Evolutionary conservation across 2,329 filamentous ascomycete genomes (phyloP).

Genomic region (Microcyclospora tardicrescens): DNA sequence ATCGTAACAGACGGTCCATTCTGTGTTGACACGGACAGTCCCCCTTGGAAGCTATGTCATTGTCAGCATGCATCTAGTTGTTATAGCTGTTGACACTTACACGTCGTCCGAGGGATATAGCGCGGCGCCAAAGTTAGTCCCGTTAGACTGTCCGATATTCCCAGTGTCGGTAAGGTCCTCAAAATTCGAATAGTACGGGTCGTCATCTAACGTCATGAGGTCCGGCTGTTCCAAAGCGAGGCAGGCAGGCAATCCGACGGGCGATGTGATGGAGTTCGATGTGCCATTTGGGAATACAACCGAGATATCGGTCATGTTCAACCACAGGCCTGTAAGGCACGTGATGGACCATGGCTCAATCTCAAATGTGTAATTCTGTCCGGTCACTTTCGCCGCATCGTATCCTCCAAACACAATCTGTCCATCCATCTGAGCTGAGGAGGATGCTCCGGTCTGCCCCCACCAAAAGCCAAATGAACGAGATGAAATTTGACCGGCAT

Average conservation of each 20-base stretch:
- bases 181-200: not conserved
- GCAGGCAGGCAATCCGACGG: not conserved
- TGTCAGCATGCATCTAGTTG: not conserved
- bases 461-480: not conserved
- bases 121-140: not conserved
- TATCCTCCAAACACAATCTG: not conserved
- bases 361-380: not conserved
- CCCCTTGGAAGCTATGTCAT: conserved; percentile 1
- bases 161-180: not conserved
- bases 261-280: not conserved
- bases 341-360: too few relatives aligned
- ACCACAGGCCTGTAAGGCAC: not conserved
- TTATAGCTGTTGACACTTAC: not conserved
- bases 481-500: not conserved
- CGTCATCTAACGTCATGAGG: not conserved
- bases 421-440: not conserved
- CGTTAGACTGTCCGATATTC: not conserved
- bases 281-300: not conserved
- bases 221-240: not conserved
- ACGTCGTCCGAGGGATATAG: not conserved
- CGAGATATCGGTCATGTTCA: not conserved
- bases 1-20: not conserved
- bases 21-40: conserved; percentile 1
- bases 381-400: not conserved
- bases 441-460: not conserved